Evolutionary conservation across 1,284 basidiomycete species (phyloP), one percentile per base, ranked within the genome.

Genomic region (Ceratobasidium sp.): DNA sequence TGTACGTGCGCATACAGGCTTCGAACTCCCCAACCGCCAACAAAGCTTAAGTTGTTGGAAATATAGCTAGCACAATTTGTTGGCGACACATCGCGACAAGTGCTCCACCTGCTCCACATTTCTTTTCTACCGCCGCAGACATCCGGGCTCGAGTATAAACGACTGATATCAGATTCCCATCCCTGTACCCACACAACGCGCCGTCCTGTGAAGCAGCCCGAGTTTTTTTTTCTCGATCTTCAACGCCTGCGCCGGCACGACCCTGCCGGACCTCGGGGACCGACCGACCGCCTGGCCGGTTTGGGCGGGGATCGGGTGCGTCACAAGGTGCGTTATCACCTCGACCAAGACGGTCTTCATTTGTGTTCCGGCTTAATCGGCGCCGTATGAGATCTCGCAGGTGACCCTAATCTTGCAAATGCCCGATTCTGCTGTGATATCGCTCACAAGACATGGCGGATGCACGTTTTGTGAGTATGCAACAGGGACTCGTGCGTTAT

Each of bases 201-300:
- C 66, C 54, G 58, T 53, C 24, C 19, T 34, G 51, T 37, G 41
- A 58, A 24, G 37, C 37, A 43, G 56, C 39, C 54, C 66, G 24
- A 22, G 13, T 7, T 37, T 59, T 19, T 39, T 39, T 39, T 11
- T 39, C 37, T 39, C 37, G 37, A 39, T 39, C 37, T 9, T 13
- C 37, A 19, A 24, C 53, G 29, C 53, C 27, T 29, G 53, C 34
- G 53, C 24, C 53, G 24, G 58, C 31, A 53, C 24, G 24, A 24
- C 66, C 66, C 66, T 58, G 37, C n/a, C n/a, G 54, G 66, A 69
- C 66, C 66, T 69, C 66, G 29, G 66, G 54, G 54, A 69, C 66
- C 54, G 51, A 69, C 66, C 54, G 66, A n/a, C 66, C 66, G 66
- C 39, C 29, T 13, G 39, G 41, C 22, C 39, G 27, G 34, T 27